Conservation (phyloP, 1,139 yeast genomes). For the Yamadazyma membranifaciens region DNA sequence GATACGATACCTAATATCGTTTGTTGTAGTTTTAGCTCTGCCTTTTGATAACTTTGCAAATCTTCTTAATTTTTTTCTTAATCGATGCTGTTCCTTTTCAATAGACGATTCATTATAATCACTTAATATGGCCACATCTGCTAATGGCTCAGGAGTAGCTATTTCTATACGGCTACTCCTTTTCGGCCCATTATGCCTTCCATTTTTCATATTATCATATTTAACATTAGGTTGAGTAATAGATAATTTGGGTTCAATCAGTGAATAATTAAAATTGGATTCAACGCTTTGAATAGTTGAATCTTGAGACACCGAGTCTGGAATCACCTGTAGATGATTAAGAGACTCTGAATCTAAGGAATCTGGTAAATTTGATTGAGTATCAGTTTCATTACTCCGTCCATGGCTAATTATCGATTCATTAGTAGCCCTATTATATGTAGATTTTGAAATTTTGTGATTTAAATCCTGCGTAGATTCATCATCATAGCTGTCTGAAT, state of each 20-base stretch:
- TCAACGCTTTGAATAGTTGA: neutral
- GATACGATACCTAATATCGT: constrained; percentile 20
- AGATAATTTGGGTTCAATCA: neutral
- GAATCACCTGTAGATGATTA: neutral
- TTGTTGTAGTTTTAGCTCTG: constrained; percentile 18
- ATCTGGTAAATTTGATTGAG: neutral
- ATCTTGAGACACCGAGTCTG: neutral
- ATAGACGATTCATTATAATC: constrained; percentile 4
- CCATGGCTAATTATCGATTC: neutral
- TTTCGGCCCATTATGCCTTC: neutral
- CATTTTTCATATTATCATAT: neutral
- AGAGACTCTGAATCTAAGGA: neutral
- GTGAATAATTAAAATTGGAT: neutral
- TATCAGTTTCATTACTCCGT: neutral
- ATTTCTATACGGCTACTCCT: constrained; percentile 1
- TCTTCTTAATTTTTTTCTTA: constrained; percentile 21
- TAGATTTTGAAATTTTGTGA: neutral
- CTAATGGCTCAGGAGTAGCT: constrained; percentile 15
- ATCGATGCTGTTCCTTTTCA: constrained; percentile 21
- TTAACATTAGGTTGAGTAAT: neutral
- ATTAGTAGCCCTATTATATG: neutral
- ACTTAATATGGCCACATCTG: constrained; percentile 10
- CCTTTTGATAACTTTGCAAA: constrained; percentile 27
- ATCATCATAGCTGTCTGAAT: neutral
- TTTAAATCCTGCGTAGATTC: neutral